A percentile compares a stretch with the other conserved stretches of the same genome.
phyloP scores from a whole-genome alignment of 1,139 yeast species.

The Yamadazyma jaroonii region DNA sequence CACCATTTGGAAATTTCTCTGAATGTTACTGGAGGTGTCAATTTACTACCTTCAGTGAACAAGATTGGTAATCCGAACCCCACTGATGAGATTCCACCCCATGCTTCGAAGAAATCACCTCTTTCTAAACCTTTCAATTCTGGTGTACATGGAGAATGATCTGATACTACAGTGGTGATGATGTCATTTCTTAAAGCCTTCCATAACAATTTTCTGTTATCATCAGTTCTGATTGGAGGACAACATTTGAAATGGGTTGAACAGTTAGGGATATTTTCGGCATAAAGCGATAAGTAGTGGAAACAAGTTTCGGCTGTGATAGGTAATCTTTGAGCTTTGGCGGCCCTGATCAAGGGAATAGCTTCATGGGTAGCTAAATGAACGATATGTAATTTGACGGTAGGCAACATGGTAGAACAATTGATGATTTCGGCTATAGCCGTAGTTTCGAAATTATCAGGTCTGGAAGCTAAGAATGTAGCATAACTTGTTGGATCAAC shows the following conservation, averaged over 20 bases:
- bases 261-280: slow-evolving; percentile 73
- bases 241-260: slow-evolving; percentile 89
- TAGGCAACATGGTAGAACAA: slow-evolving; percentile 59
- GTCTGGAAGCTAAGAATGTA: slow-evolving; percentile 79
- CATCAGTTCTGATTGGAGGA: slow-evolving; percentile 83
- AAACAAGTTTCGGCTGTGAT: slow-evolving; percentile 89
- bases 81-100: slow-evolving; percentile 97
- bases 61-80: slow-evolving; percentile 85
- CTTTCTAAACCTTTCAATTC: slow-evolving; percentile 74
- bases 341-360: slow-evolving; percentile 64
- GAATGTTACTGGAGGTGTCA: slow-evolving; percentile 51
- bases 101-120: slow-evolving; percentile 88
- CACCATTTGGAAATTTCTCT: slow-evolving; percentile 76
- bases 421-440: slow-evolving; percentile 73
- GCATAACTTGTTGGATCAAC: slow-evolving; percentile 69
- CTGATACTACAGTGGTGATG: slow-evolving; percentile 87
- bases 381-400: slow-evolving; percentile 78
- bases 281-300: slow-evolving; percentile 76
- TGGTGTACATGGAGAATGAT: slow-evolving; percentile 95
- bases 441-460: slow-evolving; percentile 81
- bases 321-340: slow-evolving; percentile 56
- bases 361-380: slow-evolving; percentile 87
- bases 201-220: slow-evolving; percentile 74
- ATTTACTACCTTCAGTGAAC: slow-evolving; percentile 67
- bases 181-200: slow-evolving; percentile 61